phyloP scores from a whole-genome alignment of 1,284 basidiomycete genomes.

The Mycosarcoma mackinlayi region DNA sequence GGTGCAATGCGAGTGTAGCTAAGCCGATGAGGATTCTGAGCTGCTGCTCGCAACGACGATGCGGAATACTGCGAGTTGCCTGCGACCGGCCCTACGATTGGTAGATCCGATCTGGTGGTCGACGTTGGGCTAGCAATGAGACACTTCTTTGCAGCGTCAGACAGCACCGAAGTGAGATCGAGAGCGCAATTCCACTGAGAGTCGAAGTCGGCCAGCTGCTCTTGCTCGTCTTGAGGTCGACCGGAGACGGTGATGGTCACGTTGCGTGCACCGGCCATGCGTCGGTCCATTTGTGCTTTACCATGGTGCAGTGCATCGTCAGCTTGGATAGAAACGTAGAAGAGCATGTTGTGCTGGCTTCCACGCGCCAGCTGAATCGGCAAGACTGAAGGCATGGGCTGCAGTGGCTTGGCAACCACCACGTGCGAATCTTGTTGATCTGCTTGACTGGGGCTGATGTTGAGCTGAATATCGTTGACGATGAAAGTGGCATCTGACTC shows the following conservation, averaged over 20 bases:
- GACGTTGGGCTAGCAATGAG: slow-evolving; percentile 2
- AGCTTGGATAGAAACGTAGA: slow-evolving; percentile 27
- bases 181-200: slow-evolving; percentile 50
- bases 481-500: slow-evolving; percentile 27
- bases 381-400: slow-evolving; percentile 7
- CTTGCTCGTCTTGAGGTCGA: slow-evolving; percentile 19
- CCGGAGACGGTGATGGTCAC: slow-evolving; percentile 39
- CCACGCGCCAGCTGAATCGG: slow-evolving; percentile 34
- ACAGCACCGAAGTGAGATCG: slow-evolving; percentile 29
- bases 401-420: slow-evolving; percentile 17
- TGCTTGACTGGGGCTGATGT: slow-evolving; percentile 9
- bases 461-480: slow-evolving; percentile 32
- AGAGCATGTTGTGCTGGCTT: slow-evolving; percentile 44
- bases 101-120: not conserved
- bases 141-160: slow-evolving; percentile 20
- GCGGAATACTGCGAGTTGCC: slow-evolving; percentile 37
- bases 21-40: not conserved
- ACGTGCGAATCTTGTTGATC: not conserved
- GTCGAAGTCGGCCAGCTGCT: slow-evolving; percentile 24
- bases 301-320: not conserved
- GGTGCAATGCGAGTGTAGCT: not conserved
- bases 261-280: slow-evolving; percentile 17
- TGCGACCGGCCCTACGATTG: slow-evolving; percentile 12
- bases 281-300: not conserved
- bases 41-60: slow-evolving; percentile 14